Percentiles rank a stretch among this genome's conserved stretches.
Evolutionary conservation across 2,329 filamentous ascomycete genomes (phyloP).

Genomic region (Pseudogymnoascus sp.): DNA sequence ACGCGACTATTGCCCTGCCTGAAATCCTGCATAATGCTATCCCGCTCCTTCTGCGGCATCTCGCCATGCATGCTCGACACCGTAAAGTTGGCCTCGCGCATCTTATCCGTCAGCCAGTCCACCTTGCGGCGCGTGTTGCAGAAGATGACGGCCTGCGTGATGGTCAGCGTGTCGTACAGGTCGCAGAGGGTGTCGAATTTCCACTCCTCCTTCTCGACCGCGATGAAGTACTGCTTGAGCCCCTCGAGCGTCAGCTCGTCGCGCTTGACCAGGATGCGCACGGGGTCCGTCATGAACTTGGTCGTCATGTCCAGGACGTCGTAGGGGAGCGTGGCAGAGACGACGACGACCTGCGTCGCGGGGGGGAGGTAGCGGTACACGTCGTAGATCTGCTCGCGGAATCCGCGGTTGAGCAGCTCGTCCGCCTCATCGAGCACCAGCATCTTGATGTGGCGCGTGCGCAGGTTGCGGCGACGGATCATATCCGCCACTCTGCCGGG

Average conservation of each 20-base stretch:
- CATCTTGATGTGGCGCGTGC: slow-evolving; percentile 71
- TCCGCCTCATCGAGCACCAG: slow-evolving; percentile 69
- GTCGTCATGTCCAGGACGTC: slow-evolving; percentile 99
- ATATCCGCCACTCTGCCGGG: slow-evolving; percentile 91
- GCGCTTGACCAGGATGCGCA: slow-evolving; percentile 95
- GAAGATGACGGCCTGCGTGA: slow-evolving; percentile 98
- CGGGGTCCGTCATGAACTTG: slow-evolving; percentile 98
- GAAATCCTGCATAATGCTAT: slow-evolving; percentile 99
- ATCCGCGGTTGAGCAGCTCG: slow-evolving; percentile 81
- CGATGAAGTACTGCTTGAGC: slow-evolving; percentile 98
- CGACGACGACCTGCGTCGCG: slow-evolving; percentile 95
- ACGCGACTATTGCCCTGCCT: slow-evolving; percentile 93
- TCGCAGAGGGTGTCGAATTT: slow-evolving; percentile 98
- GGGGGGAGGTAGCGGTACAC: slow-evolving; percentile 95
- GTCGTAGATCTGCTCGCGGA: slow-evolving; percentile 98
- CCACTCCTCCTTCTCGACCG: slow-evolving; percentile 99
- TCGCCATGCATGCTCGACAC: slow-evolving; percentile 98
- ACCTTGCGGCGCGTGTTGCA: slow-evolving; percentile 99
- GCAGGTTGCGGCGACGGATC: slow-evolving; percentile 65
- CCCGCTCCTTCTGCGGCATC: slow-evolving; percentile 96
- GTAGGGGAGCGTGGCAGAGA: slow-evolving; percentile 93
- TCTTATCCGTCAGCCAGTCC: slow-evolving; percentile 98
- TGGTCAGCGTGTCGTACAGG: slow-evolving; percentile 96
- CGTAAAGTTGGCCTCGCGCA: slow-evolving; percentile 97
- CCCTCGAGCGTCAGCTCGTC: slow-evolving; percentile 96